A percentile compares a stretch with the other conserved stretches of the same genome.
Conservation (phyloP, 169 alveolate genomes). For the Plasmodium reichenowi region DNA sequence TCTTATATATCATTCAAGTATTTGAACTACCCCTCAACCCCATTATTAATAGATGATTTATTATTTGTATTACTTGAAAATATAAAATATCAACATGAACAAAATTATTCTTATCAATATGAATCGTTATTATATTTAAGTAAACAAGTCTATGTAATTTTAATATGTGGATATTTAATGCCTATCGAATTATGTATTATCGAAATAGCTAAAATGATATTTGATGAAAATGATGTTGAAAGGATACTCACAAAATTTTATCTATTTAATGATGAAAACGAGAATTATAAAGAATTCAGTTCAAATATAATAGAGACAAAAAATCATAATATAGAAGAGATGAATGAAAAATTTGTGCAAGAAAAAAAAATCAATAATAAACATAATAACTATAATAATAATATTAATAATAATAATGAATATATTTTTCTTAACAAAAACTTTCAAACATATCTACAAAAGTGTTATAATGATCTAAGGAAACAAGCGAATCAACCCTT, state of each 20-base stretch:
- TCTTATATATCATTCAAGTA: constrained; percentile 30
- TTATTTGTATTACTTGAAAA: neutral
- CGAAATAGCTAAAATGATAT: constrained; percentile 31
- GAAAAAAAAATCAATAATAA: no score
- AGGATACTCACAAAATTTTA: constrained; percentile 4
- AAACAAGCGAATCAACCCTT: constrained; percentile 4
- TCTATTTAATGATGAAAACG: constrained; percentile 7
- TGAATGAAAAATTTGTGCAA: no score
- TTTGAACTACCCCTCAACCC: constrained; percentile 54
- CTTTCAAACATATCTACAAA: constrained; percentile 39
- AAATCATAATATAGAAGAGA: neutral
- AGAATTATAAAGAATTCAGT: no score
- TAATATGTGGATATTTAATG: constrained; percentile 72
- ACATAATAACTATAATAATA: neutral
- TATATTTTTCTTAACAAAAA: constrained; percentile 31
- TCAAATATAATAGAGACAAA: neutral
- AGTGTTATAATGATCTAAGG: neutral
- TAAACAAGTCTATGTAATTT: constrained; percentile 32
- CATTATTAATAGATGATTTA: constrained; percentile 20
- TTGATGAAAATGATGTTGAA: constrained; percentile 16
- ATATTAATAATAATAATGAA: neutral
- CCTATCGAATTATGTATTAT: constrained; percentile 22
- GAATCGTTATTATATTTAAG: constrained; percentile 42
- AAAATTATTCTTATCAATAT: constrained; percentile 32
- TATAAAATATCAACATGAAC: neutral